Percentiles rank a stretch among this genome's conserved stretches.
Conservation (phyloP, 257 asterid genomes). For the Solanum paucissectum region DNA sequence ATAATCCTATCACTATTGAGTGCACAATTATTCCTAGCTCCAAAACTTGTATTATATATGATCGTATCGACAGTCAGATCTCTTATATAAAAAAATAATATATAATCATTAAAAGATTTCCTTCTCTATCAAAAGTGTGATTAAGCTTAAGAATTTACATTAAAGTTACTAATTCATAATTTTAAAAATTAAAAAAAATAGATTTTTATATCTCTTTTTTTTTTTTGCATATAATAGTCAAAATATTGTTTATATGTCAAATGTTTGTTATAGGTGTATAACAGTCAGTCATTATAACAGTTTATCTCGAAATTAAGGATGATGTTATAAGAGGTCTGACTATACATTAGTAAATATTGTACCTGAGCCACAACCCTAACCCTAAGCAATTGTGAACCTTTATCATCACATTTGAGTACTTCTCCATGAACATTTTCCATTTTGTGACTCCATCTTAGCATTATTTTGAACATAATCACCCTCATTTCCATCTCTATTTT, state of each 20-base stretch:
- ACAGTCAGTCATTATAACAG: neutral
- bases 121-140: neutral
- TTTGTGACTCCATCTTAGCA: neutral
- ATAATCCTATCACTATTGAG: conserved; percentile 9
- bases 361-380: conserved; percentile 14
- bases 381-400: conserved; percentile 8
- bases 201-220: no score
- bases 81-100: neutral
- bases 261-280: neutral
- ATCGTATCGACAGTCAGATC: neutral
- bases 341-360: neutral
- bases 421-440: neutral
- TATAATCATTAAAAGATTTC: neutral
- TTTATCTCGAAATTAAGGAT: neutral
- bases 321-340: neutral
- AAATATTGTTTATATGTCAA: neutral
- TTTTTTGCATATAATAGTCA: neutral
- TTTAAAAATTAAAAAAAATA: neutral
- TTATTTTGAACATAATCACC: neutral
- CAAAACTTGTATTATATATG: neutral
- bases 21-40: conserved; percentile 12
- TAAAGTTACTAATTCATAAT: neutral
- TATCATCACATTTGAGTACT: neutral
- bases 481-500: neutral
- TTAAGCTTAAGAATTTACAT: neutral